Base-by-base conservation (phyloP, 768 basidiomycete species). In the Kwoniella mangroviensis region DNA sequence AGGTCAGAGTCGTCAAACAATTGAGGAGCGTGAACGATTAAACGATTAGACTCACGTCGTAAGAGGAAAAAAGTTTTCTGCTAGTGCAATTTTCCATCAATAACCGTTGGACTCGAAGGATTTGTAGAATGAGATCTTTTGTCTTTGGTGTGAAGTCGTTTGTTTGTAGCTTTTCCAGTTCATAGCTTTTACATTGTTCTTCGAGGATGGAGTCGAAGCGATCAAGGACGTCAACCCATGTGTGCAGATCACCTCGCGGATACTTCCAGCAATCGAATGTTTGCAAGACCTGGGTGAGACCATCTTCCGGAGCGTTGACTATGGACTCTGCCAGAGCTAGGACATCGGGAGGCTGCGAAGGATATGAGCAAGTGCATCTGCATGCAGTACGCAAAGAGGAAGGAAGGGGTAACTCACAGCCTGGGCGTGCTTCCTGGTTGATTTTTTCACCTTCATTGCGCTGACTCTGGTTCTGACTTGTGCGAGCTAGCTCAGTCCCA, bases 41-140 rank as follows among this genome's bases (percentile, higher is more conserved):
- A n/a, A 34, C 34, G 34, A 34, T 34, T 34, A 34, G 4, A 86
- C 94, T 84, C 84, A 98, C 96, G 82, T 99, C 97, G 84, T 97
- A 99, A 4, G 94, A 96, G 70, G 88, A 90, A 84, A 91, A 99
- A 68, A 94, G 92, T 86, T 98, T 98, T 79, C 97, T 87, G 82
- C 96, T 98, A 51, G 97, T 99, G 57, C 94, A 96, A 83, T 98
- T 97, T 85, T 98, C 97, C 78, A 99, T 86, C 62, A 99, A 85
- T 49, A 98, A 84, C 71, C 92, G 88, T 85, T 94, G 90, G 73
- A 99, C 94, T 74, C 89, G 87, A 70, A 99, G 88, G 73, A 99
- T 90, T 81, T 91, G 90, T 71, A 90, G 88, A 13, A 98, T 81
- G 2, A 89, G 85, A 67, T 87, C 87, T 86, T 94, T 95, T 26